Conservation (phyloP, 2,329 filamentous ascomycete genomes). For the Claviceps purpurea region DNA sequence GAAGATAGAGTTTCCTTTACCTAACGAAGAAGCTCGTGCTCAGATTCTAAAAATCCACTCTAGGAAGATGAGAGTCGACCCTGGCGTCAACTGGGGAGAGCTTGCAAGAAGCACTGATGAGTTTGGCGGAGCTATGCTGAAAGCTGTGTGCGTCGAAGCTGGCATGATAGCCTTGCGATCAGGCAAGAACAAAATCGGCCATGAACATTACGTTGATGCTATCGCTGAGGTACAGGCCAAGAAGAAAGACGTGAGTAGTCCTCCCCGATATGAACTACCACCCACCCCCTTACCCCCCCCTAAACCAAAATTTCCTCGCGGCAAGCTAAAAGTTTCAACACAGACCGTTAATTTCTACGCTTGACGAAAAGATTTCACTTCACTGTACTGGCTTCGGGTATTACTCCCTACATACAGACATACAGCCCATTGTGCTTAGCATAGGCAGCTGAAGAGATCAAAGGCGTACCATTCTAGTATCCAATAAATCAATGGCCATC, state of each 20-base stretch:
- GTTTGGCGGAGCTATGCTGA: slow-evolving; percentile 94
- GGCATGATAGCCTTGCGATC: slow-evolving; percentile 96
- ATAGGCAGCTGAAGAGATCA: neutral
- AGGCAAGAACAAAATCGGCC: slow-evolving; percentile 91
- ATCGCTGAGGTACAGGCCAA: slow-evolving; percentile 91
- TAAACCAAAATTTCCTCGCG: neutral
- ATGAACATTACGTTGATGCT: slow-evolving; percentile 97
- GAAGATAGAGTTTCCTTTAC: slow-evolving; percentile 96
- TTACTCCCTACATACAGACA: neutral
- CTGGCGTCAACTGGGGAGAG: slow-evolving; percentile 89
- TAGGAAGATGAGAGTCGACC: slow-evolving; percentile 94
- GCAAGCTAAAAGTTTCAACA: slow-evolving; percentile 1
- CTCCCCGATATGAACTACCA: too few relatives aligned
- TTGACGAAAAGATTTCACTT: slow-evolving; percentile 13
- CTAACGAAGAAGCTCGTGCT: slow-evolving; percentile 92
- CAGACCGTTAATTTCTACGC: slow-evolving; percentile 47
- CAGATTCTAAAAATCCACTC: slow-evolving; percentile 97
- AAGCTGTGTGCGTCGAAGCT: slow-evolving; percentile 96
- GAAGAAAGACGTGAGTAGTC: slow-evolving; percentile 67
- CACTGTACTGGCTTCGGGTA: neutral
- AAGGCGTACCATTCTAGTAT: neutral
- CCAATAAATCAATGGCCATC: neutral
- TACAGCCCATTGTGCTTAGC: neutral
- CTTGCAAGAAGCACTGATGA: slow-evolving; percentile 94
- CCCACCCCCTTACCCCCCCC: too few relatives aligned